Conservation (phyloP, 768 basidiomycete species). For the Dendrothele bispora region DNA sequence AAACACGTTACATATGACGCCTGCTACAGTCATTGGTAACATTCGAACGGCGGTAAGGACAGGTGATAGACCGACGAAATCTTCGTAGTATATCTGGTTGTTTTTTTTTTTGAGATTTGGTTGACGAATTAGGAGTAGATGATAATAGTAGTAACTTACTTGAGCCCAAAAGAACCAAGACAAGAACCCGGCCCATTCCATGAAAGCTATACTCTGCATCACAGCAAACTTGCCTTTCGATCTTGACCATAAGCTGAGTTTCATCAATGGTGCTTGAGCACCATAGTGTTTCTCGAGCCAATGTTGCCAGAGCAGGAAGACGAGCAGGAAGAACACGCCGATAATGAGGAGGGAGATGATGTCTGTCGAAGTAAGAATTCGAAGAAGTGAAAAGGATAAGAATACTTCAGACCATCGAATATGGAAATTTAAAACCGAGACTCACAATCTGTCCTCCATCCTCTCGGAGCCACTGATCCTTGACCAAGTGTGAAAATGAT, state of each 20-base stretch:
- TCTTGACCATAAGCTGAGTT: constrained; percentile 60
- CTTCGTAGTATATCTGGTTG: constrained; percentile 80
- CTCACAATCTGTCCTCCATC: constrained; percentile 56
- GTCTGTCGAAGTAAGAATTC: too few species aligned
- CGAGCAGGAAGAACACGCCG: constrained; percentile 51
- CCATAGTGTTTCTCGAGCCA: constrained; percentile 48
- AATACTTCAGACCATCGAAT: too few species aligned
- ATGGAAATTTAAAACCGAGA: too few species aligned
- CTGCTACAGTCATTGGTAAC: constrained; percentile 70
- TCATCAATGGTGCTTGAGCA: constrained; percentile 75
- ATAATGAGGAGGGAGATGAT: constrained; percentile 70
- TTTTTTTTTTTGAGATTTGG: too few species aligned
- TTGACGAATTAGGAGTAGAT: too few species aligned
- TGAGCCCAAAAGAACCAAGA: constrained; percentile 44
- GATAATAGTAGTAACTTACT: too few species aligned
- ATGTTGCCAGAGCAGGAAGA: constrained; percentile 68
- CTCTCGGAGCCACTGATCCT: constrained; percentile 54
- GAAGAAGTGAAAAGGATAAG: too few species aligned
- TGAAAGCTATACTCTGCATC: constrained; percentile 61
- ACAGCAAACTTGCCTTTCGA: constrained; percentile 61
- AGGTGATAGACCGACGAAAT: constrained; percentile 53
- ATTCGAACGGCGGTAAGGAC: constrained; percentile 65
- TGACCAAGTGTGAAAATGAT: constrained; percentile 75
- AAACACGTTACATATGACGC: constrained; percentile 61
- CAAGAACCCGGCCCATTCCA: constrained; percentile 60